A percentile compares a stretch with the other conserved stretches of the same genome.
phyloP scores from a whole-genome alignment of 2,329 filamentous ascomycete genomes.

The Eutypella sp. region DNA sequence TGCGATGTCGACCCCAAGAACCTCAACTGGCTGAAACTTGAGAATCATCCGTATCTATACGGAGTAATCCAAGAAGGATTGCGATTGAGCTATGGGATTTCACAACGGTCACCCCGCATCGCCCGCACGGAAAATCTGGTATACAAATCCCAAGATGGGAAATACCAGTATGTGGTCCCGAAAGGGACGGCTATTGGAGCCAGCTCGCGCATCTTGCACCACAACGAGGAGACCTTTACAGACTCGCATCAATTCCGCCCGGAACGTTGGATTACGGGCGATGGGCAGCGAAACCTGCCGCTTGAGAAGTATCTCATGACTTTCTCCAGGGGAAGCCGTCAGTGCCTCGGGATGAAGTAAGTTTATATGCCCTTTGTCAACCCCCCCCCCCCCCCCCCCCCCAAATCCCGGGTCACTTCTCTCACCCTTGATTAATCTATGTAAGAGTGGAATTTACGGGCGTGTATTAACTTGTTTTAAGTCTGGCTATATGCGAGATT shows the following conservation, averaged over 20 bases:
- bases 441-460: background rate
- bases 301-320: slow-evolving; percentile 12
- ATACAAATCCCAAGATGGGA: slow-evolving; percentile 6
- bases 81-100: slow-evolving; percentile 15
- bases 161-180: slow-evolving; percentile 14
- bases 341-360: slow-evolving; percentile 22
- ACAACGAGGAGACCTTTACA: slow-evolving; percentile 16
- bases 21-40: slow-evolving; percentile 15
- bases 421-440: background rate
- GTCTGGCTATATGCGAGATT: slow-evolving; percentile 20
- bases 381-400: background rate
- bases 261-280: slow-evolving; percentile 18
- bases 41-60: slow-evolving; percentile 16
- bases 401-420: background rate
- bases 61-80: slow-evolving; percentile 17
- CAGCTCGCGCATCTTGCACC: slow-evolving; percentile 11
- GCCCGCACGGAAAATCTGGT: slow-evolving; percentile 13
- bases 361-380: slow-evolving; percentile 3
- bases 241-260: slow-evolving; percentile 15
- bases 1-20: slow-evolving; percentile 7
- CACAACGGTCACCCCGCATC: slow-evolving; percentile 10
- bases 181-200: slow-evolving; percentile 17
- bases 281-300: slow-evolving; percentile 3
- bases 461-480: background rate
- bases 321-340: slow-evolving; percentile 19